Evolutionary conservation across 2,329 filamentous ascomycete genomes (phyloP).

Genomic region (Fusarium pseudoanthophilum): DNA sequence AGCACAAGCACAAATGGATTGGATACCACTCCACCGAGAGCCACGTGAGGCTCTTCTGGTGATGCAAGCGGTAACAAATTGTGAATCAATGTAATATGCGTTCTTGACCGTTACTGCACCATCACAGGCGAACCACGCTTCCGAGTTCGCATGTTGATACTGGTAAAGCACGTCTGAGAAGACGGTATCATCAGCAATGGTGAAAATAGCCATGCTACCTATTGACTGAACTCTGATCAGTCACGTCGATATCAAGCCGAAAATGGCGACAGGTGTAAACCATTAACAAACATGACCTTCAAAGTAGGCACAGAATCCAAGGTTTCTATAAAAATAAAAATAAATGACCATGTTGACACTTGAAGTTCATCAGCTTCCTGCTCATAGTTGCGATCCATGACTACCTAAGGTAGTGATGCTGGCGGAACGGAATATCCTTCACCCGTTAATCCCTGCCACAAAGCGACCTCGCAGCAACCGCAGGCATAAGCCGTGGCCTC

Average conservation of each 20-base stretch:
- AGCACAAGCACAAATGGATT: background rate
- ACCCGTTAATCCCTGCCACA: constrained; percentile 5
- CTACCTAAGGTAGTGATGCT: background rate
- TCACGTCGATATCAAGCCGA: no score
- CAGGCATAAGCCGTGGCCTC: constrained; percentile 43
- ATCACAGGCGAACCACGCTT: background rate
- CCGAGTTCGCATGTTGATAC: background rate
- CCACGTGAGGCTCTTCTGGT: background rate
- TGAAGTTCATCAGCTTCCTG: background rate
- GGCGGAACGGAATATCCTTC: constrained; percentile 11
- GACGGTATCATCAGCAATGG: background rate
- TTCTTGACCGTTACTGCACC: background rate
- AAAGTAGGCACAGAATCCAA: background rate
- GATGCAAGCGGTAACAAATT: background rate
- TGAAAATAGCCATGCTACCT: background rate
- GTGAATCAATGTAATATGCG: background rate
- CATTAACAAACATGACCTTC: background rate
- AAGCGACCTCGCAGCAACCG: constrained; percentile 12
- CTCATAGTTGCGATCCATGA: background rate
- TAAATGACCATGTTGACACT: background rate
- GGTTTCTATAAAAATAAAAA: background rate
- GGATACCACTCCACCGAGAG: background rate
- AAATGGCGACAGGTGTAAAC: background rate
- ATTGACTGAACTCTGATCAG: background rate
- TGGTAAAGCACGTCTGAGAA: background rate